Base-by-base conservation (phyloP, 805 yeast genomes). In the Schizosaccharomyces osmophilus region DNA sequence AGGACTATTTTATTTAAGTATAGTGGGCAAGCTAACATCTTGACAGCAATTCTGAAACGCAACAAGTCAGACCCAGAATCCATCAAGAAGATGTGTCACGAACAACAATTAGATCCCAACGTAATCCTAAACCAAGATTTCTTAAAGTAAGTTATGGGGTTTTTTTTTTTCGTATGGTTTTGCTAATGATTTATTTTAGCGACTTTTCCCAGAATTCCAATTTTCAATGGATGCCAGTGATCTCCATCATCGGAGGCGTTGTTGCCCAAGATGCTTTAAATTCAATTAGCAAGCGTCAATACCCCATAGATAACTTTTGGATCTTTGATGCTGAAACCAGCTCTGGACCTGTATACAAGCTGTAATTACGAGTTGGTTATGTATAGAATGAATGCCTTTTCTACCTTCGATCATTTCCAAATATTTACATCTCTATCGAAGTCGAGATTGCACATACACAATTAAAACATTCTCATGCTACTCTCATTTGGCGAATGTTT, bases 201-300 rank as follows among this genome's bases (percentile, higher is more conserved):
- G 22, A 29, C 19, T 51, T 51, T 51, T 24, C 36, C 11, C 17
- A 17, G 15, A 51, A 51, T n/a, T 32, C 68, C 19, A 71, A 73
- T 32, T 69, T 87, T 1, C 94, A 88, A 68, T 79, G 85, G 65
- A 78, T 87, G 11, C 95, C 97, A 0, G 82, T 83, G 0, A 81
- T 93, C 4, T 94, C 97, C 0, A 79, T 93, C 1, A 66, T 90
- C 5, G 98, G 97, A 5, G 98, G 97, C 0, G 78, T 87, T 1
- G 71, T 90, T 29, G 85, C 95, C 1, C 98, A 93, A 71, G 96
- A 89, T 69, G 83, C 87, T 15, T 84, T 93, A 58, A 93, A 93
- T 72, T 81, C 78, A 62, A 71, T 90, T 61, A 84, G 93, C 55
- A 79, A 79, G 65, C 80, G 82, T 65, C 88, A 86, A 66, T 76